These are phyloP conservation scores for Atkinsonella hypoxylon DNA, from an alignment of 2,329 filamentous ascomycete species.

Conservation along the genomic window DNA sequence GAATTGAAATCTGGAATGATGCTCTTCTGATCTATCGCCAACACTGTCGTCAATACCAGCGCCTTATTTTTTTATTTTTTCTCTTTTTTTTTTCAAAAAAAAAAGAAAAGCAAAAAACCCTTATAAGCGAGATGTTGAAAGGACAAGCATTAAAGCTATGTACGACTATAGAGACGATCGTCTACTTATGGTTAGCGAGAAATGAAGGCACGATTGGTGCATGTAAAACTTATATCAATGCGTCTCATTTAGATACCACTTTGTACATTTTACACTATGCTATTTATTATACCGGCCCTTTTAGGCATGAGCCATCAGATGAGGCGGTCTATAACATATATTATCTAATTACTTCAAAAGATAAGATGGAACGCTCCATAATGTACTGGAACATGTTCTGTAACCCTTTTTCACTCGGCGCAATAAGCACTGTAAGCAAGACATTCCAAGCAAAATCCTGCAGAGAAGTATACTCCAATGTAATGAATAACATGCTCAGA, in stretches of 20 bases:
- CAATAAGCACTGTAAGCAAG: not conserved
- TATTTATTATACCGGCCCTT: not conserved
- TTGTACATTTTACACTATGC: not conserved
- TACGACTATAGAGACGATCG: too few relatives aligned
- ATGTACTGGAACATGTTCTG: not conserved
- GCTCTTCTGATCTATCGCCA: too few relatives aligned
- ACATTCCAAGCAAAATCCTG: not conserved
- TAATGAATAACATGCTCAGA: not conserved
- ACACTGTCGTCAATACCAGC: too few relatives aligned
- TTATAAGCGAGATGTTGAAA: too few relatives aligned
- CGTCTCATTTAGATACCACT: not conserved
- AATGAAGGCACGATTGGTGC: not conserved
- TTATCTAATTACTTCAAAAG: not conserved
- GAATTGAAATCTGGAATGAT: slow-evolving; percentile 8
- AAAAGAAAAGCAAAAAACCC: too few relatives aligned
- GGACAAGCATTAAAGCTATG: too few relatives aligned
- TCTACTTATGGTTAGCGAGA: too few relatives aligned
- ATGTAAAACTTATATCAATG: not conserved
- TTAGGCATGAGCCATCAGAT: not conserved
- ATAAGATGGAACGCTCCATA: not conserved
- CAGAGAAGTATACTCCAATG: not conserved
- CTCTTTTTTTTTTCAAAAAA: too few relatives aligned
- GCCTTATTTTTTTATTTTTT: too few relatives aligned
- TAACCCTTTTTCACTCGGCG: not conserved
- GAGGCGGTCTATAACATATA: not conserved